Percentiles rank a stretch among this genome's conserved stretches.
These are phyloP conservation scores for Solanum chmielewskii DNA, from an alignment of 257 asterid genomes.

Conservation along the genomic window DNA sequence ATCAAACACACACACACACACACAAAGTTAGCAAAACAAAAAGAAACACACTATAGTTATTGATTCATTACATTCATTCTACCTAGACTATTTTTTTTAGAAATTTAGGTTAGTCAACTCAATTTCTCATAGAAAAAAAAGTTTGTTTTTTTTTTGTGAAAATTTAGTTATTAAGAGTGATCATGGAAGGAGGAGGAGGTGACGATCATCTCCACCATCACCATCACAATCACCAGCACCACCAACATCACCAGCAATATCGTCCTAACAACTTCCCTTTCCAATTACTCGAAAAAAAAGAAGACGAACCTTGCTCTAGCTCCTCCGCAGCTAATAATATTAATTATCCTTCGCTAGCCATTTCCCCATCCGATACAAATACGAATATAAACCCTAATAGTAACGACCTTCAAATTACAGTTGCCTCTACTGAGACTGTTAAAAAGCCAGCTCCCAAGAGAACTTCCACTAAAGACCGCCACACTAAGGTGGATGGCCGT, in stretches of 20 bases:
- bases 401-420: constrained; percentile 15
- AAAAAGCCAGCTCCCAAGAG: constrained; percentile 66
- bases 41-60: neutral
- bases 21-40: constrained; percentile 13
- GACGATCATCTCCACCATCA: constrained; percentile 58
- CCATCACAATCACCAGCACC: constrained; percentile 27
- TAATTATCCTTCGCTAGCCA: constrained; percentile 22
- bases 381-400: constrained; percentile 25
- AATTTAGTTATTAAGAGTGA: constrained; percentile 13
- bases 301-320: constrained; percentile 25
- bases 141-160: neutral
- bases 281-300: constrained; percentile 79
- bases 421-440: constrained; percentile 25
- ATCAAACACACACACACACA: neutral
- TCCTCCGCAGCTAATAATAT: constrained; percentile 8
- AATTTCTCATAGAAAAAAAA: neutral
- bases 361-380: constrained; percentile 7
- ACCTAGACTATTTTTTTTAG: neutral
- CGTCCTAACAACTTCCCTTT: constrained; percentile 56
- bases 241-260: neutral
- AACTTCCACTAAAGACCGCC: constrained; percentile 85
- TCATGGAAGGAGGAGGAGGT: constrained; percentile 79
- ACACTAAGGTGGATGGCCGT: constrained; percentile 87
- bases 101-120: neutral
- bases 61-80: neutral